A percentile compares a stretch with the other conserved stretches of the same genome.
phyloP scores from a whole-genome alignment of 805 yeast genomes.

The Huiozyma naganishii region DNA sequence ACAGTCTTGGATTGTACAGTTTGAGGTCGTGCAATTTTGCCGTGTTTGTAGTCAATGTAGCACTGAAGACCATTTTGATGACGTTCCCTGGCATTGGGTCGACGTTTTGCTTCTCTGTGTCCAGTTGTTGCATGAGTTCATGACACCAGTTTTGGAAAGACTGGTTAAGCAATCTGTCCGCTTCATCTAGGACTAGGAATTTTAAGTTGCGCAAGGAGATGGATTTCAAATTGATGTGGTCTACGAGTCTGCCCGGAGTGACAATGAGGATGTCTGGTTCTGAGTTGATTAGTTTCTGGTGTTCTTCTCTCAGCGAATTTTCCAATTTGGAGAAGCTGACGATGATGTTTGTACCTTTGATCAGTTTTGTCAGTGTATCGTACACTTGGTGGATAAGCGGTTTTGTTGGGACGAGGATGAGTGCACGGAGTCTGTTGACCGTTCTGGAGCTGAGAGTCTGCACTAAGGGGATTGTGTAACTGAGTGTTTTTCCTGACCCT shows the following conservation, averaged over 20 bases:
- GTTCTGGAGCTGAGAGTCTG: constrained; percentile 52
- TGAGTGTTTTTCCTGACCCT: constrained; percentile 92
- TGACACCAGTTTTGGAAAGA: constrained; percentile 88
- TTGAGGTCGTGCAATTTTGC: constrained; percentile 69
- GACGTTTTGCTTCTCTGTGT: constrained; percentile 22
- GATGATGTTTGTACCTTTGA: constrained; percentile 53
- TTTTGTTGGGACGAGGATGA: constrained; percentile 81
- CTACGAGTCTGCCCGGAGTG: constrained; percentile 80
- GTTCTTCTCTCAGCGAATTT: constrained; percentile 55
- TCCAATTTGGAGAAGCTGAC: constrained; percentile 47
- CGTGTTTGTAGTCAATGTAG: constrained; percentile 89
- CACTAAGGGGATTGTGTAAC: constrained; percentile 75
- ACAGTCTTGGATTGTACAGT: constrained; percentile 58
- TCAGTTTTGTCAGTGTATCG: constrained; percentile 45
- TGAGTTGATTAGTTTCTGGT: constrained; percentile 32
- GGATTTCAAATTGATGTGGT: constrained; percentile 40
- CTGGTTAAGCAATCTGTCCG: constrained; percentile 74
- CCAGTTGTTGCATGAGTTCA: constrained; percentile 35
- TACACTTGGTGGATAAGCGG: constrained; percentile 79
- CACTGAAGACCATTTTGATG: constrained; percentile 73
- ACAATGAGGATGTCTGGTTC: constrained; percentile 59
- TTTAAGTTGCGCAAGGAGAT: constrained; percentile 43
- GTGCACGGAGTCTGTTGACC: constrained; percentile 65
- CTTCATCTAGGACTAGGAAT: constrained; percentile 69
- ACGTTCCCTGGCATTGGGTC: constrained; percentile 28